Percentiles rank a stretch among this genome's conserved stretches.
Evolutionary conservation across 768 basidiomycete species (phyloP).

Genomic region (Phylloporus arenicola): DNA sequence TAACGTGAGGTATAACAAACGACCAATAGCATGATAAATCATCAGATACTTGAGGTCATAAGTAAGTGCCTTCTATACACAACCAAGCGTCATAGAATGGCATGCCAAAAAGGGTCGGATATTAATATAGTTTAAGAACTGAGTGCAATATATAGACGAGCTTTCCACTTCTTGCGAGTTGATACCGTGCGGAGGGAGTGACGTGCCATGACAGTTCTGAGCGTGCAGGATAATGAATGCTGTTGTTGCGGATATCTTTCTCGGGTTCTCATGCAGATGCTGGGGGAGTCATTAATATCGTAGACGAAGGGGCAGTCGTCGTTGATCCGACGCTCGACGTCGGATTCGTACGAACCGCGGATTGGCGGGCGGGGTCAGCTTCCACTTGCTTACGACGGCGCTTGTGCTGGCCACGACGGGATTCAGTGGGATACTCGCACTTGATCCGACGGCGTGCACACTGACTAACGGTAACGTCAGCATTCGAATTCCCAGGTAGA

Average conservation of each 20-base stretch:
- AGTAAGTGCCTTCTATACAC: slow-evolving; percentile 15
- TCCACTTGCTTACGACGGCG: slow-evolving; percentile 30
- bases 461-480: slow-evolving; percentile 33
- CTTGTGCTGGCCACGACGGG: slow-evolving; percentile 44
- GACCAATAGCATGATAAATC: slow-evolving; percentile 8
- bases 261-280: slow-evolving; percentile 16
- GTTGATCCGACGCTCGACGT: slow-evolving; percentile 14
- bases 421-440: slow-evolving; percentile 48
- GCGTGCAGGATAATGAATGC: slow-evolving; percentile 5
- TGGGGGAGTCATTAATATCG: slow-evolving; percentile 17
- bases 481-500: slow-evolving; percentile 4
- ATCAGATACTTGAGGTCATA: slow-evolving; percentile 10
- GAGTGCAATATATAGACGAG: slow-evolving; percentile 15
- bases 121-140: slow-evolving; percentile 22
- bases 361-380: slow-evolving; percentile 19
- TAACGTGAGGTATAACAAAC: slow-evolving; percentile 23
- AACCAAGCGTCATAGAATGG: slow-evolving; percentile 9
- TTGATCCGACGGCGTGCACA: slow-evolving; percentile 42
- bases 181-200: slow-evolving; percentile 5
- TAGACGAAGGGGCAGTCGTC: slow-evolving; percentile 13
- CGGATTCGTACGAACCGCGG: slow-evolving; percentile 18
- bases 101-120: slow-evolving; percentile 11
- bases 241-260: slow-evolving; percentile 3
- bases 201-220: slow-evolving; percentile 4
- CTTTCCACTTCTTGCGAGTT: slow-evolving; percentile 15